Percentiles rank a stretch among this genome's conserved stretches.
These are phyloP conservation scores for Inosperma sp. DNA, from an alignment of 768 basidiomycete genomes.

Conservation along the genomic window DNA sequence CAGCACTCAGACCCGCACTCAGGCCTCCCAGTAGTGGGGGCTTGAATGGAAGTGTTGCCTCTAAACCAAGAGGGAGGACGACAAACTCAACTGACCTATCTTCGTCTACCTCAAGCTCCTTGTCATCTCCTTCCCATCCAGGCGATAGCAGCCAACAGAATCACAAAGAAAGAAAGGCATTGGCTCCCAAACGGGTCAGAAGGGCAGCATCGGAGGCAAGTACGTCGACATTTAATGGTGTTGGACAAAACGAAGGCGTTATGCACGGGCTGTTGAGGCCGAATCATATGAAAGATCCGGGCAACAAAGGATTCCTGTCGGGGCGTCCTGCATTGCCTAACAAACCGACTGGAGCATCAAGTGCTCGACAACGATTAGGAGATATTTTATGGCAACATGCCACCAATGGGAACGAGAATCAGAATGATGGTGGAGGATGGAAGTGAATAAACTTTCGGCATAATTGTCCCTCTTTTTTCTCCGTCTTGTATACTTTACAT, in stretches of 20 bases:
- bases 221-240: slow-evolving; percentile 22
- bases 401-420: background rate
- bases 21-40: slow-evolving; percentile 35
- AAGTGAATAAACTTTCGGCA: background rate
- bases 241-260: slow-evolving; percentile 19
- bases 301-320: slow-evolving; percentile 6
- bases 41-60: background rate
- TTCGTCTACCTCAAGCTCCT: slow-evolving; percentile 1
- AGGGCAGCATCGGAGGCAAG: slow-evolving; percentile 69
- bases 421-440: background rate
- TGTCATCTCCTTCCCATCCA: slow-evolving; percentile 4
- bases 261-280: background rate
- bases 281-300: background rate
- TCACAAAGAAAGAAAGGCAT: slow-evolving; percentile 14
- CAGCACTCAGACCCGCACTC: slow-evolving; percentile 67
- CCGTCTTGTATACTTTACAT: too few relatives aligned
- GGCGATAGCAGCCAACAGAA: background rate
- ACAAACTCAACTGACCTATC: slow-evolving; percentile 8
- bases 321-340: slow-evolving; percentile 11
- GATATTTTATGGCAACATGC: slow-evolving; percentile 58
- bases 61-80: slow-evolving; percentile 2
- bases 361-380: slow-evolving; percentile 50
- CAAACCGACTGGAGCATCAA: slow-evolving; percentile 13
- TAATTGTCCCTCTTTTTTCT: background rate
- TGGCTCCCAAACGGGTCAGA: slow-evolving; percentile 63